A percentile compares a stretch with the other conserved stretches of the same genome.
These are phyloP conservation scores for Rhodomyrtus psidioides DNA, from an alignment of 441 rosid genomes.

Conservation along the genomic window DNA sequence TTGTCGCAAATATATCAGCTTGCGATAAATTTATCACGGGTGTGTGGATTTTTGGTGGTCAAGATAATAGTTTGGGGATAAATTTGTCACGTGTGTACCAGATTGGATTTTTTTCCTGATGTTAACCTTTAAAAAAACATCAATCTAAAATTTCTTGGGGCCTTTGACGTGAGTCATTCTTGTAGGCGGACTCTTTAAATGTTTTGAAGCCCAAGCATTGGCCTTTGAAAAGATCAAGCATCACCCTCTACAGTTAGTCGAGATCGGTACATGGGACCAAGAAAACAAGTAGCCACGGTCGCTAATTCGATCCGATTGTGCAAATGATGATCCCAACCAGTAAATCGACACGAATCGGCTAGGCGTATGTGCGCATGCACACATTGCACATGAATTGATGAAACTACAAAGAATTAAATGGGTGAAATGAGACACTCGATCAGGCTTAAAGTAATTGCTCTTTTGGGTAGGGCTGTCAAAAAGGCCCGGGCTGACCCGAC, in stretches of 20 bases:
- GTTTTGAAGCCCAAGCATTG: neutral
- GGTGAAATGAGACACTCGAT: fast-evolving
- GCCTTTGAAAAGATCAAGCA: neutral
- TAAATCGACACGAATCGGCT: neutral
- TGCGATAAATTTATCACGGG: too few species aligned
- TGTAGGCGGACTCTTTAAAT: neutral
- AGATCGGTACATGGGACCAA: neutral
- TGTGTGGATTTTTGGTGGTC: too few species aligned
- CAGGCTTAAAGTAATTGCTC: neutral
- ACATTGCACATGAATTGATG: neutral
- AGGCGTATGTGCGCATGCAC: neutral
- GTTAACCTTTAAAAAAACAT: too few species aligned
- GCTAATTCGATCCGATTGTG: neutral
- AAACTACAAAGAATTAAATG: neutral
- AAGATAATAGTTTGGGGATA: too few species aligned
- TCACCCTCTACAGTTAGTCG: neutral
- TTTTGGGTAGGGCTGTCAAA: neutral
- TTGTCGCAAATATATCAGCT: too few species aligned
- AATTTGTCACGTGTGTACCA: too few species aligned
- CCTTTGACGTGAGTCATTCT: neutral
- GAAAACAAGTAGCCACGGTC: neutral
- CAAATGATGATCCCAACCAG: neutral
- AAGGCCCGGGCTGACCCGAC: too few species aligned
- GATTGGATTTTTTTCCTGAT: too few species aligned
- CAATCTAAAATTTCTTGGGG: neutral